phyloP scores from a whole-genome alignment of 805 yeast genomes.

The Hagleromyces aurorensis region DNA sequence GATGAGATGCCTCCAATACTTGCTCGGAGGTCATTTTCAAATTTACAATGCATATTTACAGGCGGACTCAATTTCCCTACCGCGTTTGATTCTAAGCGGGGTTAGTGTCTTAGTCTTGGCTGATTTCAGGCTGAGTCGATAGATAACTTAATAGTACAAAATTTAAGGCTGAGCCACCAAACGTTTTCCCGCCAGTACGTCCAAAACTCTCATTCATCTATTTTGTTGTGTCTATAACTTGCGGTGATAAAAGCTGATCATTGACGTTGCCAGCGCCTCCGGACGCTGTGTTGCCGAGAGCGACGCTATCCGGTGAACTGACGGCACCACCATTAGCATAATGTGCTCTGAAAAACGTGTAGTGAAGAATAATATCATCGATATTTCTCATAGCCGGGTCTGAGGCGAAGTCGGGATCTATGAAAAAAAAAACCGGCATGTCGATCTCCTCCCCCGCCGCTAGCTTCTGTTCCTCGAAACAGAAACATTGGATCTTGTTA shows the following conservation, averaged over 20 bases:
- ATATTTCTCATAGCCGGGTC: constrained; percentile 90
- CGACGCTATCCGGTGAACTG: constrained; percentile 13
- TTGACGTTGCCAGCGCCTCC: constrained; percentile 14
- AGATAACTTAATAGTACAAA: background rate
- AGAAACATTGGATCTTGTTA: constrained; percentile 95
- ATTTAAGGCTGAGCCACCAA: too few relatives aligned
- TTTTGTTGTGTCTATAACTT: constrained; percentile 1
- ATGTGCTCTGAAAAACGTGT: constrained; percentile 73
- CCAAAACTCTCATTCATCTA: too few relatives aligned
- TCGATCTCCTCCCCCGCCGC: constrained; percentile 96
- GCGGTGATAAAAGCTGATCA: constrained; percentile 14
- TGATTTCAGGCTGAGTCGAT: background rate
- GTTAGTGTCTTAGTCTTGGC: too few relatives aligned
- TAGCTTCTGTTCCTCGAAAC: constrained; percentile 92
- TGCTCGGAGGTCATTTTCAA: too few relatives aligned
- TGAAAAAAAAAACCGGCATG: constrained; percentile 96
- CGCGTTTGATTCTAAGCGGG: too few relatives aligned
- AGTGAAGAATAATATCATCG: constrained; percentile 83
- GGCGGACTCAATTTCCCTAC: too few relatives aligned
- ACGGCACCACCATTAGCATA: constrained; percentile 36
- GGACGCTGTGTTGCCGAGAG: constrained; percentile 2
- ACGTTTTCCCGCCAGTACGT: too few relatives aligned
- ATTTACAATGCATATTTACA: too few relatives aligned
- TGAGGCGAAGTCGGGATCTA: constrained; percentile 89
- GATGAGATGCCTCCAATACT: too few relatives aligned